phyloP scores from a whole-genome alignment of 2,329 filamentous ascomycete species.

The Cladorrhinum sp. region DNA sequence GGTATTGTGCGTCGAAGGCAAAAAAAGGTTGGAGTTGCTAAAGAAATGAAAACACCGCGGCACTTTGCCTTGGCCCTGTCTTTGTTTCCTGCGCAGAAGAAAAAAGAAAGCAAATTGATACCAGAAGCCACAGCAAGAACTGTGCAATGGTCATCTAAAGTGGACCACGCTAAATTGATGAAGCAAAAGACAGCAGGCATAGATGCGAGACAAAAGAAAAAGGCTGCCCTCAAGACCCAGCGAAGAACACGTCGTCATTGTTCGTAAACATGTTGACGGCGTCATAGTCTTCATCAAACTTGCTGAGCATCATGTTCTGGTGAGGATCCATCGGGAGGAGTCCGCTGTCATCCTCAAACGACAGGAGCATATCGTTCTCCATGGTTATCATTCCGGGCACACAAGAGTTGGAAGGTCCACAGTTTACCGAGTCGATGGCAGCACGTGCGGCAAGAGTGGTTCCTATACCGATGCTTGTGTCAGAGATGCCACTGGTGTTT shows the following conservation, averaged over 20 bases:
- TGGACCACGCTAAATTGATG: too few relatives aligned
- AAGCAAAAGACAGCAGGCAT: background rate
- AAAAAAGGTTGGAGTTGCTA: too few relatives aligned
- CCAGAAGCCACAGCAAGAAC: too few relatives aligned
- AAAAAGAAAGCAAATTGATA: too few relatives aligned
- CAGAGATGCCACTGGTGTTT: slow-evolving; percentile 33
- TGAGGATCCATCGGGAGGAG: slow-evolving; percentile 37
- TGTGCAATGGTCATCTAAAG: too few relatives aligned
- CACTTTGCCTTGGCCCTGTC: too few relatives aligned
- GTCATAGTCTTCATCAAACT: slow-evolving; percentile 54
- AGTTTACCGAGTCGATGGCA: slow-evolving; percentile 17
- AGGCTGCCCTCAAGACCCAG: slow-evolving; percentile 24
- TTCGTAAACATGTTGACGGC: slow-evolving; percentile 50
- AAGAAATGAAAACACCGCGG: too few relatives aligned
- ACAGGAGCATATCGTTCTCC: slow-evolving; percentile 45
- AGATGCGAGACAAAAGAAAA: background rate
- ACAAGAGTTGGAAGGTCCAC: slow-evolving; percentile 34
- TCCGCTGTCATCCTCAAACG: slow-evolving; percentile 37
- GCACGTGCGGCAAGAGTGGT: slow-evolving; percentile 33
- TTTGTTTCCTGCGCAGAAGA: too few relatives aligned
- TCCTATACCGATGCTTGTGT: slow-evolving; percentile 28
- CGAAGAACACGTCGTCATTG: slow-evolving; percentile 53
- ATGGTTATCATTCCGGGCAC: slow-evolving; percentile 29
- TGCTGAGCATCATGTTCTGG: slow-evolving; percentile 40
- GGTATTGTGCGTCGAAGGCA: too few relatives aligned